A percentile compares a stretch with the other conserved stretches of the same genome.
phyloP scores from a whole-genome alignment of 768 basidiomycete genomes.

The Rhodosporidiobolus sp. region DNA sequence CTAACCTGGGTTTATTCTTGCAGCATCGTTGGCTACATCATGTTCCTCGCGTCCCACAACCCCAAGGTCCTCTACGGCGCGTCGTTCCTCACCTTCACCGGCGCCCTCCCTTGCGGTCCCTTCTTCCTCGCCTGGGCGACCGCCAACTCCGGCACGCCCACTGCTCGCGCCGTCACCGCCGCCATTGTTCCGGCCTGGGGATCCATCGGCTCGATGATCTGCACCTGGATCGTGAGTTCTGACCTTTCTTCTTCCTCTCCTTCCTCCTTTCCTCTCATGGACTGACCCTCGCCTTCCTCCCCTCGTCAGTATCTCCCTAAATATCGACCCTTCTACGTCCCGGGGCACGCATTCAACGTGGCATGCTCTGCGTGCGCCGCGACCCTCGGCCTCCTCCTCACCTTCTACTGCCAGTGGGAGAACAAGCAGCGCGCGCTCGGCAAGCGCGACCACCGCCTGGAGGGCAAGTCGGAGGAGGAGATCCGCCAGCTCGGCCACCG shows the following conservation, averaged over 20 bases:
- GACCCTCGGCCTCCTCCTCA: conserved; percentile 11
- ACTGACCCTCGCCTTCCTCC: background rate
- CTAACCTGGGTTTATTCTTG: too few relatives aligned
- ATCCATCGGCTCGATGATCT: conserved; percentile 17
- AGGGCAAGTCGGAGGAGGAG: conserved; percentile 40
- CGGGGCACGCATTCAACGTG: conserved; percentile 42
- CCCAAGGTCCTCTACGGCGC: conserved; percentile 37
- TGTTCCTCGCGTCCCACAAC: conserved; percentile 22
- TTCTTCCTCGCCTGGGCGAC: conserved; percentile 38
- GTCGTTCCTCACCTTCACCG: conserved; percentile 40
- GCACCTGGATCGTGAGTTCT: conserved; percentile 17
- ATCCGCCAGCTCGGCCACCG: conserved; percentile 35
- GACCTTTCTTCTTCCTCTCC: background rate
- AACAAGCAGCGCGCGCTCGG: conserved; percentile 43
- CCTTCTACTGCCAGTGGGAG: conserved; percentile 42
- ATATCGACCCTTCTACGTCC: conserved; percentile 7
- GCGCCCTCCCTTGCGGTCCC: conserved; percentile 30
- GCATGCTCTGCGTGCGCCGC: background rate
- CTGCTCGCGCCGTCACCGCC: conserved; percentile 21
- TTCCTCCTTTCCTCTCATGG: background rate
- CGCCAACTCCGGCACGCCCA: conserved; percentile 17
- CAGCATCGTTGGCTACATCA: conserved; percentile 26
- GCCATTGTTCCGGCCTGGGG: conserved; percentile 29
- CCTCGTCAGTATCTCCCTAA: conserved; percentile 20
- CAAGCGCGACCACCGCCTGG: conserved; percentile 42